Percentiles rank a stretch among this genome's conserved stretches.
phyloP scores from a whole-genome alignment of 257 asterid species.

The Mitragyna speciosa region DNA sequence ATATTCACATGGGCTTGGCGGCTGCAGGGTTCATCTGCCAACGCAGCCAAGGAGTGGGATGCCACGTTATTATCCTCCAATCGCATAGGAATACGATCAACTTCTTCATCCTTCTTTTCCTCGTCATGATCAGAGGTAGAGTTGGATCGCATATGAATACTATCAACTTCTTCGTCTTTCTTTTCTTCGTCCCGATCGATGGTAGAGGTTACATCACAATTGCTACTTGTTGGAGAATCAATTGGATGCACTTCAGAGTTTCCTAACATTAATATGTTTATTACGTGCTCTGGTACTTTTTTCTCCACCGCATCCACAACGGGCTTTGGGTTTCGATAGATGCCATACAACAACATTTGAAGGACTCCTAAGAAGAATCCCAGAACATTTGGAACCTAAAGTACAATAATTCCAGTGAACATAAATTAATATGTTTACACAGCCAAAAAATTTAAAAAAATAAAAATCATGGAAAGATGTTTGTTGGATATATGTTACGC shows the following conservation, averaged over 20 bases:
- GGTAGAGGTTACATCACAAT: neutral
- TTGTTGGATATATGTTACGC: neutral
- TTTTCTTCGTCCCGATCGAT: neutral
- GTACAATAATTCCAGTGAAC: neutral
- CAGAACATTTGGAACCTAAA: constrained; percentile 64
- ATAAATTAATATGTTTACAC: no score
- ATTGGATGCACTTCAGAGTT: constrained; percentile 43
- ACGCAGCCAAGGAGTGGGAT: no score
- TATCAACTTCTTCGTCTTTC: constrained; percentile 3
- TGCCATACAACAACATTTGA: constrained; percentile 61
- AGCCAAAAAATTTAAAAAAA: neutral
- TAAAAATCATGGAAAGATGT: neutral
- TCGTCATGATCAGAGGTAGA: neutral
- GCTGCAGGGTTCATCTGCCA: constrained; percentile 23
- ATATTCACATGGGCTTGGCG: constrained; percentile 13
- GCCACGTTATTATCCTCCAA: neutral
- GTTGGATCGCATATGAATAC: neutral
- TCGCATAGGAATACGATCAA: neutral
- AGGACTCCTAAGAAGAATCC: constrained; percentile 69
- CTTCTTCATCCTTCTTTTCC: constrained; percentile 2
- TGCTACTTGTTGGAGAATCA: constrained; percentile 15
- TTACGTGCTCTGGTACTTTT: constrained; percentile 29
- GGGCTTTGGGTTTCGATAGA: constrained; percentile 45
- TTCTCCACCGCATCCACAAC: constrained; percentile 23
- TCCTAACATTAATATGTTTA: constrained; percentile 37